phyloP scores from a whole-genome alignment of 202 grass and related monocot species.

The Saccharum hybrid region DNA sequence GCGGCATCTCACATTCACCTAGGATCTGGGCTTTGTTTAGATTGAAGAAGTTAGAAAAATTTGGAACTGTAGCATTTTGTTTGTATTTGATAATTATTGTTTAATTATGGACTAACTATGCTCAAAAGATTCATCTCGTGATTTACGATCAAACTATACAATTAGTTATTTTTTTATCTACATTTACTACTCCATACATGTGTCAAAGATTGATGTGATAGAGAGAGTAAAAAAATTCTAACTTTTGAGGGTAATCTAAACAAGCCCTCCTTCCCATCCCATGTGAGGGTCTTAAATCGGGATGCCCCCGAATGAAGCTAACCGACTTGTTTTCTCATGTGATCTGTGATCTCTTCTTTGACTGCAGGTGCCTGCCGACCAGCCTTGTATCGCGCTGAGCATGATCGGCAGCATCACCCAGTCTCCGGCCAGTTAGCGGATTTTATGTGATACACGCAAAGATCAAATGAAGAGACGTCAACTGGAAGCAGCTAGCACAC shows the following conservation, averaged over 20 bases:
- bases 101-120: too few relatives aligned
- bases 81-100: too few relatives aligned
- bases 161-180: too few relatives aligned
- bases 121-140: too few relatives aligned
- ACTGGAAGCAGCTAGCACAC: conserved; percentile 1
- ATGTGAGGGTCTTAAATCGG: conserved; percentile 40
- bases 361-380: conserved; percentile 68
- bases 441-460: not conserved
- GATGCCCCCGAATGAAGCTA: conserved; percentile 1
- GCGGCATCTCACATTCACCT: not conserved
- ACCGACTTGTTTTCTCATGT: not conserved
- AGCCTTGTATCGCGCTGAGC: conserved; percentile 70
- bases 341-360: conserved; percentile 10
- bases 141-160: too few relatives aligned
- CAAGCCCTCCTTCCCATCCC: conserved; percentile 10
- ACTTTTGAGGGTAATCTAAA: too few relatives aligned
- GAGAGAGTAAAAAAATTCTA: too few relatives aligned
- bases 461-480: not conserved
- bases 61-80: too few relatives aligned
- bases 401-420: conserved; percentile 67
- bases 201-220: too few relatives aligned
- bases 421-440: conserved; percentile 51
- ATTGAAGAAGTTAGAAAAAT: too few relatives aligned
- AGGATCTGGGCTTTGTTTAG: not conserved
- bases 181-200: too few relatives aligned